Conservation (phyloP, 345 rosid genomes). For the Arabidopsis thaliana region TAIR10.1 NC_003071.7:16552001-16552500, state of each 20-base stretch:
- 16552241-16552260: not conserved
- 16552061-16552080: not conserved
- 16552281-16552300: not conserved
- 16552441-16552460: not conserved
- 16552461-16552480: not conserved
- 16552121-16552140: no score
- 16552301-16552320: slow-evolving; percentile 12
- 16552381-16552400: not conserved
- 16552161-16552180: no score
- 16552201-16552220: no score
- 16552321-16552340: not conserved
- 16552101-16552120: no score
- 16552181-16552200: no score
- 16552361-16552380: not conserved
- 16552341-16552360: not conserved
- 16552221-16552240: not conserved
- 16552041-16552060: not conserved
- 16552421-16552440: not conserved
- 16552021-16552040: not conserved
- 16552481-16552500: slow-evolving; percentile 17
- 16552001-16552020: not conserved
- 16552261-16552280: not conserved
- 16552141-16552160: no score
- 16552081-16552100: no score
- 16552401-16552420: not conserved